A percentile compares a stretch with the other conserved stretches of the same genome.
Evolutionary conservation across 2,329 filamentous ascomycete genomes (phyloP).

Genomic region (Ceratocystiopsis sp.): DNA sequence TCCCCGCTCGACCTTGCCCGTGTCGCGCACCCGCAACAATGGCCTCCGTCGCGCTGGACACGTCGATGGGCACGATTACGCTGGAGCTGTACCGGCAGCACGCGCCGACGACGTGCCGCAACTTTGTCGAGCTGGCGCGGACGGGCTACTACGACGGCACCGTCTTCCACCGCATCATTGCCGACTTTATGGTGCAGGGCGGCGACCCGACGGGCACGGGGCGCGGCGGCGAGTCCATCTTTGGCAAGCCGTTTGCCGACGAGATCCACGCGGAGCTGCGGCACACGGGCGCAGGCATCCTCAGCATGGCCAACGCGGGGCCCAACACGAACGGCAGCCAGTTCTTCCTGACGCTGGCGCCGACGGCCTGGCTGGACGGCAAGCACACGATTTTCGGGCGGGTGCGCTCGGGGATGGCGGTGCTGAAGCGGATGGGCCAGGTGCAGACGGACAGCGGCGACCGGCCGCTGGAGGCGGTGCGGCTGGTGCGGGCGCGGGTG

Average conservation of each 20-base stretch:
- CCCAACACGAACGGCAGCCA: slow-evolving; percentile 88
- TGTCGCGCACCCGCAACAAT: no score
- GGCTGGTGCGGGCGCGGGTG: slow-evolving; percentile 56
- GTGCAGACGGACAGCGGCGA: slow-evolving; percentile 74
- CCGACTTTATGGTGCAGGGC: slow-evolving; percentile 90
- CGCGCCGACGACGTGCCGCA: slow-evolving; percentile 75
- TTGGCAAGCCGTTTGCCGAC: slow-evolving; percentile 85
- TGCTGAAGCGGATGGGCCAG: slow-evolving; percentile 76
- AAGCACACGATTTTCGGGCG: slow-evolving; percentile 95
- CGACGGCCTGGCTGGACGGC: slow-evolving; percentile 89
- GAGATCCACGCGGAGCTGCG: slow-evolving; percentile 65
- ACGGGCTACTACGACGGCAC: slow-evolving; percentile 79
- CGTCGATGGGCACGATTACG: slow-evolving; percentile 49
- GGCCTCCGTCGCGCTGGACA: no score
- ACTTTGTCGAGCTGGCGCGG: slow-evolving; percentile 65
- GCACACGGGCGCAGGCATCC: slow-evolving; percentile 82
- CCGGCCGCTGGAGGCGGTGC: slow-evolving; percentile 64
- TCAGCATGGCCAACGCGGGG: slow-evolving; percentile 93
- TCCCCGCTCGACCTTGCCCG: no score
- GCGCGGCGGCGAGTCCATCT: slow-evolving; percentile 75
- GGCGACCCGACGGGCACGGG: slow-evolving; percentile 91
- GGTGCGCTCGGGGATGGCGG: slow-evolving; percentile 64
- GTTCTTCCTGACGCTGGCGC: slow-evolving; percentile 90
- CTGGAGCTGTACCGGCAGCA: slow-evolving; percentile 83
- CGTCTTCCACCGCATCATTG: slow-evolving; percentile 87